phyloP scores from a whole-genome alignment of 164 flowering plant genomes.

The Protea cynaroides region DNA sequence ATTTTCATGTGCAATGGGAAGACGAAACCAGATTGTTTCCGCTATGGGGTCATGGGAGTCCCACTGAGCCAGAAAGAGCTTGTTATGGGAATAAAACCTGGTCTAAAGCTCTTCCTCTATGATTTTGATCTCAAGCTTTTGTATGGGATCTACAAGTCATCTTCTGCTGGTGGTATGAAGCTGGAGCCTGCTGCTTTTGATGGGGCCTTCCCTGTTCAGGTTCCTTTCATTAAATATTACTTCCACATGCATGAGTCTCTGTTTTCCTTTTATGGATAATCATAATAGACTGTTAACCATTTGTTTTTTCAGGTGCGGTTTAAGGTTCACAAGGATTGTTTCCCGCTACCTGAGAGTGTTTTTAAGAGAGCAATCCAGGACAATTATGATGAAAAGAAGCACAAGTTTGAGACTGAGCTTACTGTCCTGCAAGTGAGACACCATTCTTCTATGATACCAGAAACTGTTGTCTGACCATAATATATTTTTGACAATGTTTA shows the following conservation, averaged over 20 bases:
- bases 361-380: constrained; percentile 73
- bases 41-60: constrained; percentile 61
- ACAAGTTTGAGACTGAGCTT: constrained; percentile 67
- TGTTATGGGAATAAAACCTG: constrained; percentile 51
- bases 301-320: constrained; percentile 57
- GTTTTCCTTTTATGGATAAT: neutral
- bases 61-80: constrained; percentile 36
- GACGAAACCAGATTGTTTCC: constrained; percentile 76
- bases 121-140: constrained; percentile 69
- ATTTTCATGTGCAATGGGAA: constrained; percentile 74
- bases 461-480: constrained; percentile 1
- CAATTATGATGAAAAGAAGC: constrained; percentile 38
- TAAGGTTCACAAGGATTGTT: constrained; percentile 47
- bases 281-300: neutral
- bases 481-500: constrained; percentile 6
- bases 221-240: neutral
- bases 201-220: constrained; percentile 75
- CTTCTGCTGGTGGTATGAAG: constrained; percentile 63
- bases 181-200: constrained; percentile 68
- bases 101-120: constrained; percentile 63
- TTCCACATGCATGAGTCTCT: neutral
- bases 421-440: constrained; percentile 51
- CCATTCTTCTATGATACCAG: constrained; percentile 1
- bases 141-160: constrained; percentile 60
- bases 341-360: constrained; percentile 58